These are phyloP conservation scores for Talaromyces wortmannii DNA, from an alignment of 495 filamentous ascomycete genomes.

Conservation along the genomic window DNA sequence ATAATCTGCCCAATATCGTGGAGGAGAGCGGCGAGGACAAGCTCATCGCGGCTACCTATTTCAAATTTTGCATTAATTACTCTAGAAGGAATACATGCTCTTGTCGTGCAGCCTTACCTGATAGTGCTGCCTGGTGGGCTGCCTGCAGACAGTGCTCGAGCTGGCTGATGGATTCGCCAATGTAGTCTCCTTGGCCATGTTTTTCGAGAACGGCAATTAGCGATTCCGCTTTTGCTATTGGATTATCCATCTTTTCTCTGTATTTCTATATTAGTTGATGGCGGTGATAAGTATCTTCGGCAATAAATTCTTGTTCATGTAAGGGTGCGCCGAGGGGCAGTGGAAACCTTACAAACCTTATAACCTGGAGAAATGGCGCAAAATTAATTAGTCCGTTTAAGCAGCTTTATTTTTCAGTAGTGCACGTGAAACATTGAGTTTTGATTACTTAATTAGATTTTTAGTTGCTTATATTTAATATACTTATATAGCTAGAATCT, in stretches of 20 bases:
- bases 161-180: slow-evolving; percentile 39
- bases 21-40: slow-evolving; percentile 33
- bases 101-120: slow-evolving; percentile 6
- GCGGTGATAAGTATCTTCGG: not conserved
- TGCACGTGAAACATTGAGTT: no score
- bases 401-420: no score
- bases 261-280: not conserved
- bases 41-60: slow-evolving; percentile 24
- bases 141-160: slow-evolving; percentile 40
- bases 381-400: no score
- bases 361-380: no score
- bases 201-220: slow-evolving; percentile 20
- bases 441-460: no score
- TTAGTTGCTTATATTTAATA: no score
- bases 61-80: not conserved
- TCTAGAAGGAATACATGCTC: slow-evolving; percentile 1
- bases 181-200: slow-evolving; percentile 26
- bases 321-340: no score
- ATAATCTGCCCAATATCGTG: slow-evolving; percentile 42
- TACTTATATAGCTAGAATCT: no score
- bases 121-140: slow-evolving; percentile 23
- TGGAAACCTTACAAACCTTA: no score
- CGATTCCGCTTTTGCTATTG: slow-evolving; percentile 9
- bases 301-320: no score
- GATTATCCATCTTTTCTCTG: not conserved